Evolutionary conservation across 31 red algal genomes (phyloP).

Genomic region (Bonnemaisonia californica): DNA sequence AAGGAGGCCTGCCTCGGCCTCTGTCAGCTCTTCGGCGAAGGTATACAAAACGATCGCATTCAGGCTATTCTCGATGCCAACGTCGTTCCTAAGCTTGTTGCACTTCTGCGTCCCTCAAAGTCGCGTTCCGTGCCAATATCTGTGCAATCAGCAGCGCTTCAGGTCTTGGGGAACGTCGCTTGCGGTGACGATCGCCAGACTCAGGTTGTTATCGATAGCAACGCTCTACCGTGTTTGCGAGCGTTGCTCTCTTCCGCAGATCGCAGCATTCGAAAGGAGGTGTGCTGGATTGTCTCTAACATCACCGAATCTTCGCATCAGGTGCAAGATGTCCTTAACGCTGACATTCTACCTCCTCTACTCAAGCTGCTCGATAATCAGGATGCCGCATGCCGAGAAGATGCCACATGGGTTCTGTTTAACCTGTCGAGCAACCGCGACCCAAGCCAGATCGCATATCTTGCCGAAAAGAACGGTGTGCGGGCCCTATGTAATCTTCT

Average conservation of each 20-base stretch:
- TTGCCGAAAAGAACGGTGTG: slow-evolving; percentile 82
- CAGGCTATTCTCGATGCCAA: slow-evolving; percentile 93
- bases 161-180: slow-evolving; percentile 97
- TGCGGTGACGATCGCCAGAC: slow-evolving; percentile 99
- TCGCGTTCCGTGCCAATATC: slow-evolving; percentile 73
- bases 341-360: slow-evolving; percentile 86
- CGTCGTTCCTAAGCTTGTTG: slow-evolving; percentile 88
- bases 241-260: slow-evolving; percentile 81
- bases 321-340: slow-evolving; percentile 90
- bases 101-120: slow-evolving; percentile 64
- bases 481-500: slow-evolving; percentile 88
- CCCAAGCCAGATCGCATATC: slow-evolving; percentile 66
- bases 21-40: slow-evolving; percentile 97
- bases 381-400: slow-evolving; percentile 89
- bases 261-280: slow-evolving; percentile 92
- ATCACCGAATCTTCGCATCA: slow-evolving; percentile 99
- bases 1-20: slow-evolving; percentile 85
- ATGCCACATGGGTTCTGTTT: slow-evolving; percentile 96
- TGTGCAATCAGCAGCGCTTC: slow-evolving; percentile 88
- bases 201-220: slow-evolving; percentile 97
- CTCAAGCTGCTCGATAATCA: slow-evolving; percentile 84
- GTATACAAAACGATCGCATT: slow-evolving; percentile 97
- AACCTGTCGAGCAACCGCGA: slow-evolving; percentile 91
- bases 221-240: slow-evolving; percentile 84
- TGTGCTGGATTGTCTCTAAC: slow-evolving; percentile 98